Evolutionary conservation across 768 basidiomycete genomes (phyloP).

Genomic region (Panus rudis): DNA sequence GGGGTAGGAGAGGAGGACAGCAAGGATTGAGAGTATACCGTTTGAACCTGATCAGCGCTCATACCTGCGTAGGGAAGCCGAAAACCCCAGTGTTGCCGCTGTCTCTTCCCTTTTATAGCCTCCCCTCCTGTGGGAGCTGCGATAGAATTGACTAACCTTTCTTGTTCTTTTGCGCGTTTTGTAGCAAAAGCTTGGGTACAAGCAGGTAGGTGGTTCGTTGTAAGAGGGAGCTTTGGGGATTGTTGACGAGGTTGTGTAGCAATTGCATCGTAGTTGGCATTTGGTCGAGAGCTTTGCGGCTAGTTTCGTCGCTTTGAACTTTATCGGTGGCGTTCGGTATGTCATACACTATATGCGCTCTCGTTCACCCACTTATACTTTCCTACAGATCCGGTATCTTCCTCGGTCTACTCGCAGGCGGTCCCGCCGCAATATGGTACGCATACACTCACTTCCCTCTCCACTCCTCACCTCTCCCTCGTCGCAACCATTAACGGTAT

Average conservation of each 20-base stretch:
- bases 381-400: constrained; percentile 62
- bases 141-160: constrained; percentile 43
- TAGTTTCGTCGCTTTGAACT: constrained; percentile 84
- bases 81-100: constrained; percentile 73
- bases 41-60: constrained; percentile 95
- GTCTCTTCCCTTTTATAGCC: constrained; percentile 33
- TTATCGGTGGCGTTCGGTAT: constrained; percentile 81
- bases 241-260: constrained; percentile 32
- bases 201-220: constrained; percentile 45
- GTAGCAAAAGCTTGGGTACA: constrained; percentile 73
- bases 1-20: constrained; percentile 26
- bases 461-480: too few relatives aligned
- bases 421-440: constrained; percentile 85
- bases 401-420: constrained; percentile 77
- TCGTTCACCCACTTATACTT: background rate
- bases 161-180: constrained; percentile 18
- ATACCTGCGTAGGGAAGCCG: constrained; percentile 98
- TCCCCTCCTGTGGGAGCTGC: constrained; percentile 34
- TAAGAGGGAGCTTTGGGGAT: background rate
- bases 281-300: constrained; percentile 81
- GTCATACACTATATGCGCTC: constrained; percentile 9
- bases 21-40: constrained; percentile 94
- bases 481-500: constrained; percentile 6
- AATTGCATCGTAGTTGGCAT: constrained; percentile 83
- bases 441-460: background rate